Percentiles rank a stretch among this genome's conserved stretches.
These are phyloP conservation scores for Leptoxyphium fumago DNA, from an alignment of 2,329 filamentous ascomycete genomes.

Conservation along the genomic window DNA sequence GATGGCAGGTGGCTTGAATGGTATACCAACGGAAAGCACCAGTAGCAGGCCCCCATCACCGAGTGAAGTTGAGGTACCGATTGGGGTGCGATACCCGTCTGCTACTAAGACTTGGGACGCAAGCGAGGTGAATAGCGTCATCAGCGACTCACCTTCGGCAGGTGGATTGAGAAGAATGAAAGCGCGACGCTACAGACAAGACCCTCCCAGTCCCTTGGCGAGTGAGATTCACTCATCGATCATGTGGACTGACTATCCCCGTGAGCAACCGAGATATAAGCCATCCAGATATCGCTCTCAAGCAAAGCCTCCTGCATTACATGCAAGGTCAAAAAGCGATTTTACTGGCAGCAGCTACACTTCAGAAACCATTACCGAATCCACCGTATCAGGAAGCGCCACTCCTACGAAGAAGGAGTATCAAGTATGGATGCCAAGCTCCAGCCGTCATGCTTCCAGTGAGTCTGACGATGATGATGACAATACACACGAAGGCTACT, in stretches of 20 bases:
- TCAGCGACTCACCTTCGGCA: constrained; percentile 7
- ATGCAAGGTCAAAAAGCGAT: constrained; percentile 11
- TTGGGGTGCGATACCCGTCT: constrained; percentile 41
- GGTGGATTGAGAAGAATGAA: constrained; percentile 9
- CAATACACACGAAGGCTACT: constrained; percentile 10
- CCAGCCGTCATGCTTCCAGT: constrained; percentile 19
- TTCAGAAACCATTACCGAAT: background rate
- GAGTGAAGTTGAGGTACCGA: constrained; percentile 44
- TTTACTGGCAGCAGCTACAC: constrained; percentile 10
- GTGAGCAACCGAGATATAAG: constrained; percentile 1
- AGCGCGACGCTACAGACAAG: constrained; percentile 11
- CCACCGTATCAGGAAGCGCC: constrained; percentile 9
- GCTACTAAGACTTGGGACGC: constrained; percentile 32
- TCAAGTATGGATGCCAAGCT: constrained; percentile 35
- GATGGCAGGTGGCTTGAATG: background rate
- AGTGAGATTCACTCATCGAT: background rate
- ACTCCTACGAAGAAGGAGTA: constrained; percentile 24
- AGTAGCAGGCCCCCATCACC: constrained; percentile 15
- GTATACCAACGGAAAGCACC: background rate
- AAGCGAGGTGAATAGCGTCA: constrained; percentile 21
- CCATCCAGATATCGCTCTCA: constrained; percentile 1
- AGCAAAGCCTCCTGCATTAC: constrained; percentile 1
- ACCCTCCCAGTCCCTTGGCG: background rate
- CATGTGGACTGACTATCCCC: constrained; percentile 1
- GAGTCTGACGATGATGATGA: constrained; percentile 9